Percentiles rank a stretch among this genome's conserved stretches.
These are phyloP conservation scores for Lipomyces yarrowii DNA, from an alignment of 1,139 yeast genomes.

Conservation along the genomic window DNA sequence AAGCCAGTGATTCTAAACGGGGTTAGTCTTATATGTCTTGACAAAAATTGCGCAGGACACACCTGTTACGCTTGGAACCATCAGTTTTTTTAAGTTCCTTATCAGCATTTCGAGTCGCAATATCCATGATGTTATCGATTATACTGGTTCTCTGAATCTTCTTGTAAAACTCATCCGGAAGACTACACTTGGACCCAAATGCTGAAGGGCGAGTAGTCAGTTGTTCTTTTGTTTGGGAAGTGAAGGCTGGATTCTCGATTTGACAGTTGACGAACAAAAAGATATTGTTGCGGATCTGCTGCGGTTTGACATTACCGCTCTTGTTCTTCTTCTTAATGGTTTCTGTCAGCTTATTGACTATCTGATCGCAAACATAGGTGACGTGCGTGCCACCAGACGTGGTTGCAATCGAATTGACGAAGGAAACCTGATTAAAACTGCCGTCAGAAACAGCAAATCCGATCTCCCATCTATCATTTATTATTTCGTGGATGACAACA, in stretches of 20 bases:
- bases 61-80: conserved; percentile 67
- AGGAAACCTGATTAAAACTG: conserved; percentile 88
- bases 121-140: conserved; percentile 77
- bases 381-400: conserved; percentile 98
- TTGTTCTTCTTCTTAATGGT: conserved; percentile 74
- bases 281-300: conserved; percentile 88
- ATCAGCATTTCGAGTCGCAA: conserved; percentile 85
- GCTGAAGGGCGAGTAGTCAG: conserved; percentile 85
- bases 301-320: conserved; percentile 72
- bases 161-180: conserved; percentile 75
- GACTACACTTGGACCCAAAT: conserved; percentile 80
- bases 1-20: conserved; percentile 76
- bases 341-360: conserved; percentile 73
- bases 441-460: conserved; percentile 96
- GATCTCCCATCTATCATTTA: conserved; percentile 88
- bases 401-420: conserved; percentile 96
- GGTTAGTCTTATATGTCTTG: not conserved
- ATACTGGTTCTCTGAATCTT: conserved; percentile 78
- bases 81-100: conserved; percentile 89
- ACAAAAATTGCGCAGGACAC: not conserved
- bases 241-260: conserved; percentile 94
- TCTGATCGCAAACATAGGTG: conserved; percentile 80
- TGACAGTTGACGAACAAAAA: conserved; percentile 89
- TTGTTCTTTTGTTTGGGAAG: conserved; percentile 97
- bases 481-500: conserved; percentile 75